Percentiles rank a stretch among this genome's conserved stretches.
These are phyloP conservation scores for Phytophthora constricta DNA, from an alignment of 352 stramenopile species.

Conservation along the genomic window DNA sequence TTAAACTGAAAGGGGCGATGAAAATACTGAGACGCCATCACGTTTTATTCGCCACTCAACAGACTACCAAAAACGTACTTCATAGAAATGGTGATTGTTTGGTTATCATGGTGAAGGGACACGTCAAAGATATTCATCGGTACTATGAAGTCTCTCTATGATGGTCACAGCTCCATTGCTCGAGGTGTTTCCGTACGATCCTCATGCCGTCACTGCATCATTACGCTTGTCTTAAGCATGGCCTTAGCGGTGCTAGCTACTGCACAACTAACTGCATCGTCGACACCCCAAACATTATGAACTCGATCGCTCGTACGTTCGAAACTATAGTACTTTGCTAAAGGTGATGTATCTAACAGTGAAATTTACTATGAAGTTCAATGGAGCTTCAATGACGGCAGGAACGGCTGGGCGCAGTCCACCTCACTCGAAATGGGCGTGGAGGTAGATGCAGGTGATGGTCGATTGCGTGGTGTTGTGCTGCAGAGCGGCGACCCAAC, in stretches of 20 bases:
- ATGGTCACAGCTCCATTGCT: too few relatives aligned
- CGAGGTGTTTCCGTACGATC: too few relatives aligned
- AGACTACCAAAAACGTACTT: too few relatives aligned
- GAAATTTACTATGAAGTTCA: conserved; percentile 33
- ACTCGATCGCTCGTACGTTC: conserved; percentile 36
- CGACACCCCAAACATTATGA: conserved; percentile 21
- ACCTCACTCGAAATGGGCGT: conserved; percentile 71
- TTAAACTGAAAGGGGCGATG: too few relatives aligned
- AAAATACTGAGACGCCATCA: too few relatives aligned
- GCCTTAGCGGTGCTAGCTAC: not conserved
- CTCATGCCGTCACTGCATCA: not conserved
- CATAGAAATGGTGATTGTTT: too few relatives aligned
- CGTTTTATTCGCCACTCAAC: too few relatives aligned
- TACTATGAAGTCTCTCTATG: too few relatives aligned
- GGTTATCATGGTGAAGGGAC: too few relatives aligned
- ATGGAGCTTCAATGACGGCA: conserved; percentile 70
- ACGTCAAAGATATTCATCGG: too few relatives aligned
- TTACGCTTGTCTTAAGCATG: not conserved
- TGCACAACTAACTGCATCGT: not conserved
- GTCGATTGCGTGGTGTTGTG: conserved; percentile 50
- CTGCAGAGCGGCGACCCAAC: conserved; percentile 39
- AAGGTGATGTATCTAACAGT: not conserved
- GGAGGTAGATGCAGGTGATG: conserved; percentile 58
- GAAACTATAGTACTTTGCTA: not conserved
- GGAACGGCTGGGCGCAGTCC: conserved; percentile 66